phyloP scores from a whole-genome alignment of 169 alveolate genomes.

The Plasmodium billcollinsi region DNA sequence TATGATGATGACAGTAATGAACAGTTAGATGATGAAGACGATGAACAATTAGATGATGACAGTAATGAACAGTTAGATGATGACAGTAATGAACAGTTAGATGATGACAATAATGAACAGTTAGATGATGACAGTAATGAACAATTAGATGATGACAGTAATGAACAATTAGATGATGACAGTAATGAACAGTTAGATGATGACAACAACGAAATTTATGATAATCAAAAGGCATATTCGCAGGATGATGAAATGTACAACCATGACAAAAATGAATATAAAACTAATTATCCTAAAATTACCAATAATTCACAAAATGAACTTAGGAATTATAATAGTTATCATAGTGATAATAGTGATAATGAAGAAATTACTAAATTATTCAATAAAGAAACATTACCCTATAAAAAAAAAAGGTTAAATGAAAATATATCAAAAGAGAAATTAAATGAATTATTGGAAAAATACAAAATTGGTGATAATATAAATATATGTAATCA shows the following conservation, averaged over 20 bases:
- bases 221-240: background rate
- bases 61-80: background rate
- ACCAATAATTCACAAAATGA: background rate
- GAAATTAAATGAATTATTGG: conserved; percentile 15
- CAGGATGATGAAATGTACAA: background rate
- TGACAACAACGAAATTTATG: background rate
- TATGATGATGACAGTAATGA: background rate
- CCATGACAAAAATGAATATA: background rate
- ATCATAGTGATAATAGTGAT: conserved; percentile 51
- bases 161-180: background rate
- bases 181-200: background rate
- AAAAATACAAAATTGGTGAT: conserved; percentile 16
- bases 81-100: background rate
- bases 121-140: background rate
- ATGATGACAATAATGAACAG: background rate
- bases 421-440: conserved; percentile 12
- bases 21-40: too few relatives aligned
- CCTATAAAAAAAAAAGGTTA: background rate
- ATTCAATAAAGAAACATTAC: conserved; percentile 11
- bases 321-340: background rate
- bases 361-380: conserved; percentile 43
- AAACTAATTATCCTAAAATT: background rate
- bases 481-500: conserved; percentile 39
- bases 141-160: background rate
- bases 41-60: background rate